These are phyloP conservation scores for Xerocomus cyaneibrunnescens DNA, from an alignment of 1,284 basidiomycete species.

Conservation along the genomic window DNA sequence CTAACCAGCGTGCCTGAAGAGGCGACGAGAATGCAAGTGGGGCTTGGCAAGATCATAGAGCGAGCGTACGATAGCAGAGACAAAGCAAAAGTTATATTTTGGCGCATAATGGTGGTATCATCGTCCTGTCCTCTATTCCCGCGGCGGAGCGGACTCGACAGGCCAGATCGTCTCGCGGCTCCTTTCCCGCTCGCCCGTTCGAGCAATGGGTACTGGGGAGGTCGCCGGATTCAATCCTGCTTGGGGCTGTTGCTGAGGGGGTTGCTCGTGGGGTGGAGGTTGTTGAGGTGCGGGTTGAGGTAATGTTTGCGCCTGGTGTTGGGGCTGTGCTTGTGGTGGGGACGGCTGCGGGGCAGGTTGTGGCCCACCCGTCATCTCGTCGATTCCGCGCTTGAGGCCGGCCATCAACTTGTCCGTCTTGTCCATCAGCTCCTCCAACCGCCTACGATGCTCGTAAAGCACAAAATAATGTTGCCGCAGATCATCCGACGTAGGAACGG, in stretches of 20 bases:
- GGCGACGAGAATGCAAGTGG: constrained; percentile 22
- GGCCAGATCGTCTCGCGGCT: constrained; percentile 32
- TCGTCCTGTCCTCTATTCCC: constrained; percentile 25
- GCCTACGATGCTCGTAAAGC: constrained; percentile 57
- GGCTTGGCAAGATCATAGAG: constrained; percentile 22
- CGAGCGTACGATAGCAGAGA: constrained; percentile 30
- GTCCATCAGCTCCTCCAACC: constrained; percentile 68
- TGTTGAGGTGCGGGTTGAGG: constrained; percentile 26
- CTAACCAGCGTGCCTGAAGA: constrained; percentile 13
- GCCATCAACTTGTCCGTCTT: constrained; percentile 71
- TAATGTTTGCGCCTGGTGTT: constrained; percentile 21
- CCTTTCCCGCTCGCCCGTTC: constrained; percentile 31
- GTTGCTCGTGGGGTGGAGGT: constrained; percentile 29
- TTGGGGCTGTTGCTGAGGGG: constrained; percentile 24
- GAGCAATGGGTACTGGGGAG: constrained; percentile 23
- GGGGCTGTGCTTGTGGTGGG: constrained; percentile 24
- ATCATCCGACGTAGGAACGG: constrained; percentile 56
- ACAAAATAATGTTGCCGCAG: constrained; percentile 68
- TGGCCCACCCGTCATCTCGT: constrained; percentile 52
- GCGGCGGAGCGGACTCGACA: constrained; percentile 29
- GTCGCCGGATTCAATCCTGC: constrained; percentile 13
- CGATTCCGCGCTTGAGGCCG: constrained; percentile 67
- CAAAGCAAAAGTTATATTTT: constrained; percentile 32
- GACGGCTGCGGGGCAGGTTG: constrained; percentile 23
- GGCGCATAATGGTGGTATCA: constrained; percentile 12